Evolutionary conservation across 2,329 filamentous ascomycete species (phyloP).

Genomic region (Ascochyta koolunga): DNA sequence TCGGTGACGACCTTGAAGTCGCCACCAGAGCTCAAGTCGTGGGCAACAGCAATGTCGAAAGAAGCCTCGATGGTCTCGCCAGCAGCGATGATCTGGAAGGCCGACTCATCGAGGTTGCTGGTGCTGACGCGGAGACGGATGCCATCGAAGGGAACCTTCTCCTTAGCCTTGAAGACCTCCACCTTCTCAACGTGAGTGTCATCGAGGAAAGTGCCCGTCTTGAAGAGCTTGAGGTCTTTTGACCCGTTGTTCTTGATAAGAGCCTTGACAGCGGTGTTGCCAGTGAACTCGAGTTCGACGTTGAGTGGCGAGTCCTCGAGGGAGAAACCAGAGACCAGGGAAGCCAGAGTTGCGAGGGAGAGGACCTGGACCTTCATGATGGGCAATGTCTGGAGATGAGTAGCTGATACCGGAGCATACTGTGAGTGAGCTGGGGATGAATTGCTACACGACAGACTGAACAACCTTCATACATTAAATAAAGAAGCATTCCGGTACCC

Average conservation of each 20-base stretch:
- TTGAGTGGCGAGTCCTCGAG: slow-evolving; percentile 40
- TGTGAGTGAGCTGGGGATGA: slow-evolving; percentile 8
- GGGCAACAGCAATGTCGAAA: slow-evolving; percentile 61
- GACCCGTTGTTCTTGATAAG: slow-evolving; percentile 59
- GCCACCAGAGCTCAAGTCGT: slow-evolving; percentile 58
- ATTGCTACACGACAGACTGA: not conserved
- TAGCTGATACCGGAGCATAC: slow-evolving; percentile 1
- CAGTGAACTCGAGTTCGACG: slow-evolving; percentile 53
- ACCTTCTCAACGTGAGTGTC: slow-evolving; percentile 59
- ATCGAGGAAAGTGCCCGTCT: slow-evolving; percentile 59
- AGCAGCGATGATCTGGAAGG: slow-evolving; percentile 56
- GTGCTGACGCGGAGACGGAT: slow-evolving; percentile 57
- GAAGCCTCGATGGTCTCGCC: slow-evolving; percentile 57
- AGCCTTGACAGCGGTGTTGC: slow-evolving; percentile 59
- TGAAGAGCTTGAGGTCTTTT: slow-evolving; percentile 57
- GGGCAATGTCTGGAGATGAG: slow-evolving; percentile 1
- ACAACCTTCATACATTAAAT: not conserved
- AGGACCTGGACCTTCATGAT: slow-evolving; percentile 26
- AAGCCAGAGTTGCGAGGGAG: slow-evolving; percentile 21
- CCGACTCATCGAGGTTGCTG: slow-evolving; percentile 52
- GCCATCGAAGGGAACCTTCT: slow-evolving; percentile 58
- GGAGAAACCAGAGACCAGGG: slow-evolving; percentile 23
- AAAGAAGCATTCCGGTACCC: not conserved
- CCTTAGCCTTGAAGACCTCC: slow-evolving; percentile 56
- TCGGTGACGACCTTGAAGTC: slow-evolving; percentile 60